Evolutionary conservation across 768 basidiomycete genomes (phyloP), one percentile per base, ranked within the genome.

Genomic region (Fomitopsis pulvina): DNA sequence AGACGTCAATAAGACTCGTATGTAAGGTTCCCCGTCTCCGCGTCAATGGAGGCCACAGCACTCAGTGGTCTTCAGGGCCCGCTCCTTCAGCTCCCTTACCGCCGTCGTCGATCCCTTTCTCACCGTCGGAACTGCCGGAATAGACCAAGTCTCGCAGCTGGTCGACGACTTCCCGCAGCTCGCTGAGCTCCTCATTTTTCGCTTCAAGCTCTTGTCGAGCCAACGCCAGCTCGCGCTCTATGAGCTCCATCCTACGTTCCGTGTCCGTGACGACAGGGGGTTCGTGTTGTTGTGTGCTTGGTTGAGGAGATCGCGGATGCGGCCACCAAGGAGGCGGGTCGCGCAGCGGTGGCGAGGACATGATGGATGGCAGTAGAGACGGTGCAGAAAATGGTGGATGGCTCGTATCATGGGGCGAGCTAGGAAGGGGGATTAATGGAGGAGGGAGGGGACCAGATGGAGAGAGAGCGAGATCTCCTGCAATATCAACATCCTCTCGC

Each of bases 141-240:
- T 39, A 26, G 12, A 34, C 27, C 46, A 48, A 21, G 26, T 34
- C 18, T 18, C 34, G 8, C 21, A 45, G n/a, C 32, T 44, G 24
- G 18, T 41, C 29, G 20, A 46, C 48, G 42, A 46, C 25, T 9
- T 14, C 41, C 14, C 45, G 48, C n/a, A 55, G 41, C 11, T 44
- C 44, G 6, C 32, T 30, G 24, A 59, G 48, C 37, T 41, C 45
- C 37, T 47, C 54, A 26, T 58, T 47, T 32, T 44, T 45, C 4
- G 48, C 48, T 18, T 47, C 52, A 1, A 59, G 45, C 12, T 53
- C 47, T 21, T 48, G 52, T 21, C 44, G 48, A 20, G 51, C 47
- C 11, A 28, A 45, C 4, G 34, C 45, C 3, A 54, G 34, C 38
- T 56, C 50, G 5, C 44, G 53, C 44, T 56, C 58, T 44, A 56